Evolutionary conservation across 2,329 filamentous ascomycete genomes (phyloP).

Genomic region (Myriangium duriaei): DNA sequence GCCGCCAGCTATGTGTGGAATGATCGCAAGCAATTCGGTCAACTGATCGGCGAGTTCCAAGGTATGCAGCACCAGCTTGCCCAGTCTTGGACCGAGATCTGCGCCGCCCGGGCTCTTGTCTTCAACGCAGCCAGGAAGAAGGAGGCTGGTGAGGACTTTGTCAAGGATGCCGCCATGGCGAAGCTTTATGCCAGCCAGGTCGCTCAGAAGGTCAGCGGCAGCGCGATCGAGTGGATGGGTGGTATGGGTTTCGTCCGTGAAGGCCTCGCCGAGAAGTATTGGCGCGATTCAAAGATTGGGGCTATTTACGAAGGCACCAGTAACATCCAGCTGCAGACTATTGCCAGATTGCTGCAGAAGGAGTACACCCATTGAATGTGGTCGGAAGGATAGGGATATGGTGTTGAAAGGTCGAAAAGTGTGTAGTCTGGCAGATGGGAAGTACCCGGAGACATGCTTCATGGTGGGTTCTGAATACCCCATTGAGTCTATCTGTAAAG

Average conservation of each 20-base stretch:
- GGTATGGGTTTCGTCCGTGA: conserved; percentile 98
- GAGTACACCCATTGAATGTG: conserved; percentile 45
- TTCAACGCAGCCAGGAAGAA: conserved; percentile 97
- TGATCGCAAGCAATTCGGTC: conserved; percentile 92
- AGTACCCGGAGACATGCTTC: too few relatives aligned
- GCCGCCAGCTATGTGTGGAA: conserved; percentile 94
- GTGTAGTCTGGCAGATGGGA: too few relatives aligned
- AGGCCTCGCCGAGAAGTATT: conserved; percentile 95
- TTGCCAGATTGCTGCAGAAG: conserved; percentile 58
- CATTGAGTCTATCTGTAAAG: too few relatives aligned
- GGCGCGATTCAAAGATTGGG: conserved; percentile 94
- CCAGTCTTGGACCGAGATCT: conserved; percentile 88
- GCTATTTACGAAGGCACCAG: conserved; percentile 81
- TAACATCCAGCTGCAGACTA: conserved; percentile 59
- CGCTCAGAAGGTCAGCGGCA: conserved; percentile 69
- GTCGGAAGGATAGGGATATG: too few relatives aligned
- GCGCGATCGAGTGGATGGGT: conserved; percentile 97
- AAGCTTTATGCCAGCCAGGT: conserved; percentile 93
- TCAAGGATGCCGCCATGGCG: conserved; percentile 93
- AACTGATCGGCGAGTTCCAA: conserved; percentile 91
- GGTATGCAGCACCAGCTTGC: conserved; percentile 99
- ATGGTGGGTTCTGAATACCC: too few relatives aligned
- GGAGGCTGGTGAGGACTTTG: conserved; percentile 92
- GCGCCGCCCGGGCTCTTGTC: conserved; percentile 78
- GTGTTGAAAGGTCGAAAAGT: too few relatives aligned